A percentile compares a stretch with the other conserved stretches of the same genome.
Conservation (phyloP, 768 basidiomycete species). For the Mycena venus region DNA sequence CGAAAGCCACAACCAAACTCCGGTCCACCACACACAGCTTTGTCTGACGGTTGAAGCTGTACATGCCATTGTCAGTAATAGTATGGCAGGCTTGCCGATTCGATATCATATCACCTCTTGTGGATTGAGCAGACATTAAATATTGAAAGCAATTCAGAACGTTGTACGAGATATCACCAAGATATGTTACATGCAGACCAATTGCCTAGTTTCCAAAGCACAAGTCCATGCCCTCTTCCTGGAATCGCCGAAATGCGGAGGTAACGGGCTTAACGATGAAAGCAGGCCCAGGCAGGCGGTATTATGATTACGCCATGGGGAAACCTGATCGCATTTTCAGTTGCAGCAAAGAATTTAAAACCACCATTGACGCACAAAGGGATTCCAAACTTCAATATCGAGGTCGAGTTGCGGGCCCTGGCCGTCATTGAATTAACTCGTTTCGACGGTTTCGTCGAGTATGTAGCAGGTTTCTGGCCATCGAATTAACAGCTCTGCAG, state of each 20-base stretch:
- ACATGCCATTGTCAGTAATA: not conserved
- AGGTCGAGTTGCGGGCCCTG: no score
- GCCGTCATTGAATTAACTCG: no score
- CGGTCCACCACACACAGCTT: not conserved
- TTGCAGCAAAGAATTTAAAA: no score
- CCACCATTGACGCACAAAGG: no score
- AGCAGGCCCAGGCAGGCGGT: fast-evolving
- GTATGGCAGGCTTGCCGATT: no score
- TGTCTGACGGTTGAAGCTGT: not conserved
- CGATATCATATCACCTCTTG: not conserved
- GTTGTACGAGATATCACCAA: not conserved
- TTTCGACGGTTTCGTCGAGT: no score
- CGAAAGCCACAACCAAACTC: not conserved
- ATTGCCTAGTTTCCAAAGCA: not conserved
- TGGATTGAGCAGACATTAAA: not conserved
- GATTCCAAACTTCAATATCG: no score
- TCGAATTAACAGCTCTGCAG: no score
- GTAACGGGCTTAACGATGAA: not conserved
- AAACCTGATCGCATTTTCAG: no score
- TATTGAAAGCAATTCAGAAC: not conserved
- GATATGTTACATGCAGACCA: not conserved
- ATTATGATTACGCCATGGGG: not conserved
- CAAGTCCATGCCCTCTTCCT: not conserved
- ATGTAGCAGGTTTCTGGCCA: no score
- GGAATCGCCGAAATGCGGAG: not conserved